Evolutionary conservation across 176 grass and related monocot genomes (phyloP), one percentile per base, ranked within the genome.

Genomic region (Oryza australiensis): DNA sequence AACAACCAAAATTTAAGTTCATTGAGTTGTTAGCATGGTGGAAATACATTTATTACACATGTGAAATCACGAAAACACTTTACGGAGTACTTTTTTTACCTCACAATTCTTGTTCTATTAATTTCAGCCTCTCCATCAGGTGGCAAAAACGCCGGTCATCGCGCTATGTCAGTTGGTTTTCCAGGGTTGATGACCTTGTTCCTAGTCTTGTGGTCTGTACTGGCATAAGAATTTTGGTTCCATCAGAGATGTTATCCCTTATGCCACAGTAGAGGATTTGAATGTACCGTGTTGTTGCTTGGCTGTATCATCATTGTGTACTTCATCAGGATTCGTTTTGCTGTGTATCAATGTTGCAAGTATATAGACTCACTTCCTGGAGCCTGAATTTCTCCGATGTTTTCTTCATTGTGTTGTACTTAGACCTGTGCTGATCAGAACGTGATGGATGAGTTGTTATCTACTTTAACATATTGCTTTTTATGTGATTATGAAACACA

Each of bases 321-420:
- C 26, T 22, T 60, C 10, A 85, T 75, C 24, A 60, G 30, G 27
- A 82, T 86, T 86, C 43, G 60, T 86, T 86, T 86, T 89, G 78
- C 27, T 82, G 83, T 86, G 78, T 78, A 63, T 86, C 38, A 5
- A 66, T 55, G 0, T 48, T 26, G 78, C 15, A 15, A 18, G 72
- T 40, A n/a, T 68, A 16, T 49, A 80, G 49, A 84, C 16, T 62
- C 34, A 12, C 7, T 6, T 22, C 1, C 62, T 71, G 68, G 37
- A 70, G 14, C 63, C 13, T 24, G 26, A 45, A 62, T 38, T 23
- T 68, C 2, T 12, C 3, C 20, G 23, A 38, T 67, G 12, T n/a
- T 66, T 80, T 26, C 69, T 74, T 84, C 65, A n/a, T 51, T 63
- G 26, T 71, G 43, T 1, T 65, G 66, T 79, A 32, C 15, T 51